Conservation (phyloP, 345 rosid genomes). For the Cardiospermum halicacabum region DNA sequence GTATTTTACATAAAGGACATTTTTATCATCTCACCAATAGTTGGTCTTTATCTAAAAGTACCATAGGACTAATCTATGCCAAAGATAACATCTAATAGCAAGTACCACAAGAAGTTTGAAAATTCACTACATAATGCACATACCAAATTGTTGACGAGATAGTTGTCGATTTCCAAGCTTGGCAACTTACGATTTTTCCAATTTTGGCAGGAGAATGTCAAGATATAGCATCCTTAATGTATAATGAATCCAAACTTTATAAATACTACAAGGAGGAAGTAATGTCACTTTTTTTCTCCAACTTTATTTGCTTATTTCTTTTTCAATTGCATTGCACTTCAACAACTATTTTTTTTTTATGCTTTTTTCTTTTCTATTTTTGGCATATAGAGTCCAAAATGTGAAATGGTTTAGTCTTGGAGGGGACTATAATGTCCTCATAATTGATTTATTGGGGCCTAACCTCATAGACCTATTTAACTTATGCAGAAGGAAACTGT, state of each 20-base stretch:
- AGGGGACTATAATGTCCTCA: conserved; percentile 84
- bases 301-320: background rate
- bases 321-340: background rate
- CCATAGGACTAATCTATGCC: too few relatives aligned
- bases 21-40: too few relatives aligned
- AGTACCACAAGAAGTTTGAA: too few relatives aligned
- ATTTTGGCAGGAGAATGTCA: conserved; percentile 71
- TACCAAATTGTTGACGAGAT: too few relatives aligned
- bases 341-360: background rate
- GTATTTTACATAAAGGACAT: too few relatives aligned
- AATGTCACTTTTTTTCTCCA: conserved; percentile 13
- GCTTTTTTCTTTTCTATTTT: conserved; percentile 12
- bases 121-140: too few relatives aligned
- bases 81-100: too few relatives aligned
- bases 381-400: conserved; percentile 74
- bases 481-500: conserved; percentile 79
- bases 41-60: too few relatives aligned
- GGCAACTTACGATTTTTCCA: too few relatives aligned
- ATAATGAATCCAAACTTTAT: conserved; percentile 78
- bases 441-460: conserved; percentile 85
- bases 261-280: conserved; percentile 97
- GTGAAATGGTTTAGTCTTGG: conserved; percentile 82
- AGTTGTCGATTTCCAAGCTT: too few relatives aligned
- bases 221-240: conserved; percentile 91
- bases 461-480: conserved; percentile 91